Base-by-base conservation (phyloP, 1,284 basidiomycete species). In the Cutaneotrichosporon cutaneum region DNA sequence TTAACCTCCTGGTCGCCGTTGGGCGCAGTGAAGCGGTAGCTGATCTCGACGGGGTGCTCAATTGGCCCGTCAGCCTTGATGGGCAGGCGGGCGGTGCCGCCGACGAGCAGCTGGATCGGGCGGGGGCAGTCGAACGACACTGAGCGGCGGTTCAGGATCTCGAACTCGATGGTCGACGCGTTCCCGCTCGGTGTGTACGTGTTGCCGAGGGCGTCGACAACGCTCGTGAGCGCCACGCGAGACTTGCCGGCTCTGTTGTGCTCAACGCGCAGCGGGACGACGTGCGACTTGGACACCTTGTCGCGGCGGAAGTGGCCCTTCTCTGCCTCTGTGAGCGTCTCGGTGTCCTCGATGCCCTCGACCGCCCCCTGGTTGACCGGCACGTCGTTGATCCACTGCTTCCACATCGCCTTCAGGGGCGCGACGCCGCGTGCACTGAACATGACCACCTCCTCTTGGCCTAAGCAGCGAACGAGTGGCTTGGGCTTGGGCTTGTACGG, bases 341-440 rank as follows among this genome's bases (percentile, higher is more conserved):
- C 35, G 42, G 77, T 83, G 45, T 85, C 86, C 74, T 92, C 89
- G 58, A 94, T 92, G 1, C 90, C 90, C 73, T 93, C 90, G 11
- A 93, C 89, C 30, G 88, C 80, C 60, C 89, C 90, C 21, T 61
- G 61, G 81, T 45, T 85, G 84, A 69, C 88, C 84, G 60, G 87
- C 18, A 45, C 36, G n/a, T 56, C 63, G 50, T 61, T 52, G 32
- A 61, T 24, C 78, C 48, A 86, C 84, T 72, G 87, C 70, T 85
- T 83, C 90, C 90, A 94, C 44, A 85, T 83, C 54, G 92, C 82
- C 69, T 85, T 88, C 65, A 94, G 82, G 5, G 91, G 88, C 22
- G 90, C 88, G 1, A 92, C 87, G 8, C 92, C 92, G 62, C 82
- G 82, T 8, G 90, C 87, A 61, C 87, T 83, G 69, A 93, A 80